phyloP scores from a whole-genome alignment of 1,284 basidiomycete genomes.

The Grifola frondosa region DNA sequence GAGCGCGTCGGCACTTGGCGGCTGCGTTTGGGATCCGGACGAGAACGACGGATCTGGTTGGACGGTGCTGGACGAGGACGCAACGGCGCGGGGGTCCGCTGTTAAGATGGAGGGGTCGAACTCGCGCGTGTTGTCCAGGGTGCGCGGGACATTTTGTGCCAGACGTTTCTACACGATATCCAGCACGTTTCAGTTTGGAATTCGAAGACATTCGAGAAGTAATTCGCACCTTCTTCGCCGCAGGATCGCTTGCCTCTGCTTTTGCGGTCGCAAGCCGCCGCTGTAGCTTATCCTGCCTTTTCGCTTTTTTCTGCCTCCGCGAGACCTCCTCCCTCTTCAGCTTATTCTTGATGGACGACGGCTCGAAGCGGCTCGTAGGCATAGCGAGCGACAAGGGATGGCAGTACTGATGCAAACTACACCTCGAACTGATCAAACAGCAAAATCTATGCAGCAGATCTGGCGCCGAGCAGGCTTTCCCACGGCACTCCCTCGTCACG shows the following conservation, averaged over 20 bases:
- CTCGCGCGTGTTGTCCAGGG: conserved; percentile 92
- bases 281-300: conserved; percentile 80
- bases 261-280: conserved; percentile 75
- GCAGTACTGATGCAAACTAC: no score
- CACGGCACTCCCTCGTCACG: conserved; percentile 24
- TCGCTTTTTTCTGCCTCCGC: conserved; percentile 76
- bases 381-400: no score
- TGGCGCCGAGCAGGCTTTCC: conserved; percentile 15
- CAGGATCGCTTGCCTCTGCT: conserved; percentile 68
- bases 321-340: conserved; percentile 78
- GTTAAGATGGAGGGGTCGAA: conserved; percentile 85
- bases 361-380: conserved; percentile 55
- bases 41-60: conserved; percentile 23
- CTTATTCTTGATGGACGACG: conserved; percentile 80
- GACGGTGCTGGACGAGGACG: conserved; percentile 35
- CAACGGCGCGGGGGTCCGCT: conserved; percentile 51
- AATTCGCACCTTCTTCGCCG: conserved; percentile 63
- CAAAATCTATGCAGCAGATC: conserved; percentile 19
- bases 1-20: conserved; percentile 24
- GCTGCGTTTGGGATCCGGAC: conserved; percentile 13
- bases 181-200: neutral
- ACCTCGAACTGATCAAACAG: no score
- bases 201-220: neutral
- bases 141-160: conserved; percentile 83
- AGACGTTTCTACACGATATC: conserved; percentile 63